phyloP scores from a whole-genome alignment of 2,329 filamentous ascomycete genomes.

The Claviceps paspali region DNA sequence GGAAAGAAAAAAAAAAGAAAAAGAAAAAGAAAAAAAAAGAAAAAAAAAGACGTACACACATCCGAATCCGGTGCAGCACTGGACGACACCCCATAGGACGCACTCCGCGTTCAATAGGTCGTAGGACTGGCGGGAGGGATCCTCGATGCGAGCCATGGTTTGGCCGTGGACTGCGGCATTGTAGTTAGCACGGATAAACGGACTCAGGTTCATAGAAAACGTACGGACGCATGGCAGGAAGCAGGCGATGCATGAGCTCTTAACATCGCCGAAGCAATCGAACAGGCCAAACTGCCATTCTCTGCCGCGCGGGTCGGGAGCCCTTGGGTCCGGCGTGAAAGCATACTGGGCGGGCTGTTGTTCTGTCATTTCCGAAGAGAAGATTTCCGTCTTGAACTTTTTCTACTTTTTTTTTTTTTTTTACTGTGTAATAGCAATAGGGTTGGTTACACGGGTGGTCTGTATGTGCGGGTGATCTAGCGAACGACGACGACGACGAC shows the following conservation, averaged over 20 bases:
- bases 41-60: conserved; percentile 23
- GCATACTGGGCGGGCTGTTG: no score
- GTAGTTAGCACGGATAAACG: no score
- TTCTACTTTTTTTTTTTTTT: no score
- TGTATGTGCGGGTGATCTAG: no score
- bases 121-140: conserved; percentile 25
- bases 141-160: conserved; percentile 28
- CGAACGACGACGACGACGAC: no score
- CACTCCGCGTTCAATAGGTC: conserved; percentile 27
- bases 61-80: conserved; percentile 24
- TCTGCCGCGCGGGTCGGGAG: conserved; percentile 13
- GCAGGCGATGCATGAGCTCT: conserved; percentile 22
- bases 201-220: no score
- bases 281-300: conserved; percentile 24
- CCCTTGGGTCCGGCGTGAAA: no score
- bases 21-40: not conserved
- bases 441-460: no score
- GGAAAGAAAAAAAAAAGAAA: not conserved
- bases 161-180: conserved; percentile 30
- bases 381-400: no score
- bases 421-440: no score
- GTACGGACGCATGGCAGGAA: conserved; percentile 29
- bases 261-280: conserved; percentile 23
- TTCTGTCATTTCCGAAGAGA: no score
- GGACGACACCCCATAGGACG: conserved; percentile 23